Base-by-base conservation (phyloP, 345 rosid species). In the Conringia planisiliqua region DNA sequence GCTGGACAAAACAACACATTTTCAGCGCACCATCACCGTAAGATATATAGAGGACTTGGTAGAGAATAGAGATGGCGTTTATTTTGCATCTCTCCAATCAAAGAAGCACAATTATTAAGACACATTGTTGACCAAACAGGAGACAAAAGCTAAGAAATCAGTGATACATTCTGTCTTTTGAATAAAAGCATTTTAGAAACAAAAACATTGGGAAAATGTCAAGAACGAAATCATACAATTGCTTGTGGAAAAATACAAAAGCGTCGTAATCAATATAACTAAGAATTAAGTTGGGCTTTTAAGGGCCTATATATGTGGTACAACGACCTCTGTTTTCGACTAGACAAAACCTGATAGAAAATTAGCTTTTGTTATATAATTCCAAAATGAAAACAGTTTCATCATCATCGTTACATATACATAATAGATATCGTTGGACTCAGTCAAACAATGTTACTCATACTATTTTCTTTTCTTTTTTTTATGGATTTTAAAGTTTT, bases 141-240 rank as follows among this genome's bases (percentile, higher is more conserved):
- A 10, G 39, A 57, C 62, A 54, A 30, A 57, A 57, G 62, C 62
- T 57, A 56, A 30, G 40, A 16, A 30, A 7, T 8, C 0, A 7
- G 39, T n/a, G 40, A 30, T 56, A 56, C 62, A 56, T 56, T 56
- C 62, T 56, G 62, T 56, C 62, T 54, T 55, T 8, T 55, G 38
- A 55, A 26, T 52, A 52, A 52, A 22, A 26, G n/a, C 51, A 46
- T 46, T 46, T n/a, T 46, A 17, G 51, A 46, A 51, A 51, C 32
- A 51, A 52, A 18, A 24, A 13, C 59, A 54, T 54, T 27, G 35
- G 35, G 29, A 57, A 57, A 2, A n/a, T n/a, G 62, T 30, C 20
- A 0, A 56, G 12, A 30, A n/a, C 39, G 38, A 30, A 30, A 56
- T 56, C 20, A 29, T 20, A 29, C 38, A 8, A 30, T 14, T 22